A percentile compares a stretch with the other conserved stretches of the same genome.
phyloP scores from a whole-genome alignment of 352 stramenopile species.

The Thalassiosira mediterranea region DNA sequence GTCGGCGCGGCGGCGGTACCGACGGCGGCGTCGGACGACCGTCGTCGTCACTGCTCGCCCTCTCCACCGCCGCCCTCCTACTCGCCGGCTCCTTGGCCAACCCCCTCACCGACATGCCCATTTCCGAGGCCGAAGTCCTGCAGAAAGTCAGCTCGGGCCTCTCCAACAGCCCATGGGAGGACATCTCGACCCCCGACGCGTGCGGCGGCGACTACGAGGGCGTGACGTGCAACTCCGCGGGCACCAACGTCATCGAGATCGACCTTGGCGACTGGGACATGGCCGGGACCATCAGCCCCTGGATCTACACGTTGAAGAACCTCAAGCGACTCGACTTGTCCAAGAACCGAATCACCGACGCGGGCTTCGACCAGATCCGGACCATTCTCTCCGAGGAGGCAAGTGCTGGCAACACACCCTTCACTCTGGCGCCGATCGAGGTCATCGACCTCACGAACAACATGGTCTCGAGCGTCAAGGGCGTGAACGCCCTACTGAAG shows the following conservation, averaged over 20 bases:
- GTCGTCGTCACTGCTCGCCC: not conserved
- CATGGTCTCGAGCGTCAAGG: conserved; percentile 50
- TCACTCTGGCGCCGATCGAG: no score
- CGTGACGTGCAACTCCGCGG: conserved; percentile 61
- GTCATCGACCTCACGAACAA: conserved; percentile 54
- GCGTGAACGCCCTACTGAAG: conserved; percentile 17
- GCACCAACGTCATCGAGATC: conserved; percentile 63
- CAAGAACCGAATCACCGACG: conserved; percentile 54
- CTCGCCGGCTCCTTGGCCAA: not conserved
- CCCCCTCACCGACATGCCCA: no score
- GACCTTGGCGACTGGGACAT: conserved; percentile 65
- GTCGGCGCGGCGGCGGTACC: no score
- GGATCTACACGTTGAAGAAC: conserved; percentile 68
- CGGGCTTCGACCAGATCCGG: conserved; percentile 46
- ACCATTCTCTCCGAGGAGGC: conserved; percentile 2
- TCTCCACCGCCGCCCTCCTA: not conserved
- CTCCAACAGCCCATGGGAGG: not conserved
- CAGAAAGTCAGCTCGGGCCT: not conserved
- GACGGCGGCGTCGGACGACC: not conserved
- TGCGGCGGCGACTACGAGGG: conserved; percentile 39
- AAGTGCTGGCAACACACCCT: not conserved
- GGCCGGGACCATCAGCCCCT: conserved; percentile 58
- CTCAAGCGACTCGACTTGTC: conserved; percentile 50
- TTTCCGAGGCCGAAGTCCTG: not conserved
- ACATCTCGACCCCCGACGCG: conserved; percentile 12